Base-by-base conservation (phyloP, 768 basidiomycete species). In the Trametes cubensis region DNA sequence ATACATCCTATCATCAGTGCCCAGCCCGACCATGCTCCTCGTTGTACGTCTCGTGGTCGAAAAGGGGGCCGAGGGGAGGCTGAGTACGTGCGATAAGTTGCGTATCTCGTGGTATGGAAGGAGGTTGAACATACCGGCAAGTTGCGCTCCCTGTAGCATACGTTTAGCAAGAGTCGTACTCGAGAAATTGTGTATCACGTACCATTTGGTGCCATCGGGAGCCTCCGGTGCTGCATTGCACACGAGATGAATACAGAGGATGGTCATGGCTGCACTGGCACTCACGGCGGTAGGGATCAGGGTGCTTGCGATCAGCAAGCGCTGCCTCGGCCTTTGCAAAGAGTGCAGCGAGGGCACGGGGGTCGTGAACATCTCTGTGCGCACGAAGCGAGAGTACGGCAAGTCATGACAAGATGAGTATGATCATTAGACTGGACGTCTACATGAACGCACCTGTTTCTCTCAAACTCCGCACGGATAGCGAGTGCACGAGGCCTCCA, bases 181-280 rank as follows among this genome's bases (percentile, higher is more conserved):
- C 18, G 14, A 58, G n/a, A 6, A 20, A 39, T 0, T 46, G n/a
- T 23, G 20, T 51, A 18, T 46, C 17, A 83, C 88, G 68, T 70
- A 95, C 95, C 95, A 98, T 78, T 96, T 97, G n/a, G 94, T 94
- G 61, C 95, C 95, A 60, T 90, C 94, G 49, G 94, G 93, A 73
- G 87, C 90, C 42, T 83, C 70, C 49, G 95, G 83, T 61, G 89
- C 95, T 98, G 63, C 42, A 66, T 15, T 58, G 54, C 44, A 25
- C 47, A 34, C 28, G 54, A 11, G 15, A 34, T 49, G 26, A 30
- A 15, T 42, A 50, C 26, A 54, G 53, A 49, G 13, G 15, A 41
- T 21, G 26, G 13, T 38, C 21, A n/a, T 10, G n/a, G 10, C 25
- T 14, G 28, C 1, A 6, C 18, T n/a, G 42, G 21, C 25, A 87